Percentiles rank a stretch among this genome's conserved stretches.
Conservation (phyloP, 345 rosid species). For the Geranium brycei region DNA sequence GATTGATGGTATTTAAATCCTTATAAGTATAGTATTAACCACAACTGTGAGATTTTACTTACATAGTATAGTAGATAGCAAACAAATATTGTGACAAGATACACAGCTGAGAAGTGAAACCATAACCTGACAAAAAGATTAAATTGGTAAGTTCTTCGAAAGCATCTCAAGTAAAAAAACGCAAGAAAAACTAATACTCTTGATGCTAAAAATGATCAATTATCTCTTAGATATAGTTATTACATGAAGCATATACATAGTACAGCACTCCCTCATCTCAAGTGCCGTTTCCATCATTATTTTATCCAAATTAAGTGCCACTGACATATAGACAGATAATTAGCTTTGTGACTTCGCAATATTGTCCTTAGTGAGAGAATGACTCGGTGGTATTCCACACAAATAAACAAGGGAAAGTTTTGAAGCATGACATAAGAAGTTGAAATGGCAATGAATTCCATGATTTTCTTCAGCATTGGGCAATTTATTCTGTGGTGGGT, state of each 20-base stretch:
- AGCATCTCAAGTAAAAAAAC: neutral
- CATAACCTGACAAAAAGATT: conserved; percentile 53
- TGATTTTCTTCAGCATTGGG: no score
- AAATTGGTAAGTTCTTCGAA: neutral
- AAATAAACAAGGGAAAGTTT: no score
- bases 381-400: no score
- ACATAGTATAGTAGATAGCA: conserved; percentile 72
- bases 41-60: conserved; percentile 14
- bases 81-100: conserved; percentile 54
- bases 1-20: neutral
- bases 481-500: no score
- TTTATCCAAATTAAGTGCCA: no score
- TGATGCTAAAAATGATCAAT: neutral
- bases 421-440: no score
- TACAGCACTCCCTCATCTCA: neutral
- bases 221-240: neutral
- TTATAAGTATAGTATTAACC: neutral
- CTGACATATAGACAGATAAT: no score
- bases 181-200: neutral
- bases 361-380: no score
- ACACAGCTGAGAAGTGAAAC: conserved; percentile 79
- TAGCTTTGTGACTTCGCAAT: no score
- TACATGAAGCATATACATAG: neutral
- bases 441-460: no score
- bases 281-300: neutral